Percentiles rank a stretch among this genome's conserved stretches.
These are phyloP conservation scores for Erysimum cheiranthoides DNA, from an alignment of 345 rosid species.

Conservation along the genomic window DNA sequence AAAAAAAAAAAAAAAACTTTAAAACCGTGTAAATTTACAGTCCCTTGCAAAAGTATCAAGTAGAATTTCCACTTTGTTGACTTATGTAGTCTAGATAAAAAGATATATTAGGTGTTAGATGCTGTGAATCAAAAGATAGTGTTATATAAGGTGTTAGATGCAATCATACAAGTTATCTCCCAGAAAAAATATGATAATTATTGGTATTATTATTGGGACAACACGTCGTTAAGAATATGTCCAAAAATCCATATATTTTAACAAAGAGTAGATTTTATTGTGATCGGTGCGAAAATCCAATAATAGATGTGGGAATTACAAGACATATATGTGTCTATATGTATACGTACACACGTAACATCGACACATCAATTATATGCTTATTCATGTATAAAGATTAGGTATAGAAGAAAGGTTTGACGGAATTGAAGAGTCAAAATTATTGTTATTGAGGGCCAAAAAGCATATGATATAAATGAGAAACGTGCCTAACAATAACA, in stretches of 20 bases:
- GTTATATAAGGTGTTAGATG: not conserved
- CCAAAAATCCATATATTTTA: conserved; percentile 34
- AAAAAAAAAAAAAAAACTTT: not conserved
- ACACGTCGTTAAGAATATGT: not conserved
- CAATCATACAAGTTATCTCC: conserved; percentile 6
- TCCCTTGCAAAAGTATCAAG: not conserved
- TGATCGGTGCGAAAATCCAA: conserved; percentile 24
- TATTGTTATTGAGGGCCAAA: conserved; percentile 24
- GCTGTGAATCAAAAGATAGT: not conserved
- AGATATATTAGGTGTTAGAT: conserved; percentile 1
- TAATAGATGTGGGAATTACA: conserved; percentile 24
- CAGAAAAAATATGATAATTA: not conserved
- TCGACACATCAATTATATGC: conserved; percentile 28
- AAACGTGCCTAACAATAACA: conserved; percentile 40
- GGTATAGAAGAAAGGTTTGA: conserved; percentile 41
- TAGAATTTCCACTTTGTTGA: not conserved
- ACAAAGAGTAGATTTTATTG: conserved; percentile 17
- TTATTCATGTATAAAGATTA: conserved; percentile 20
- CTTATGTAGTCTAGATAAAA: conserved; percentile 14
- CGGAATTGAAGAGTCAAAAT: conserved; percentile 33
- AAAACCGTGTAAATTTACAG: not conserved
- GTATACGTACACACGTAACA: conserved; percentile 29
- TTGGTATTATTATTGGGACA: conserved; percentile 10
- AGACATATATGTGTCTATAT: conserved; percentile 4
- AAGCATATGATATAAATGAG: conserved; percentile 39